Base-by-base conservation (phyloP, 2,329 filamentous ascomycete species). In the Sporothrix pseudoabietina region DNA sequence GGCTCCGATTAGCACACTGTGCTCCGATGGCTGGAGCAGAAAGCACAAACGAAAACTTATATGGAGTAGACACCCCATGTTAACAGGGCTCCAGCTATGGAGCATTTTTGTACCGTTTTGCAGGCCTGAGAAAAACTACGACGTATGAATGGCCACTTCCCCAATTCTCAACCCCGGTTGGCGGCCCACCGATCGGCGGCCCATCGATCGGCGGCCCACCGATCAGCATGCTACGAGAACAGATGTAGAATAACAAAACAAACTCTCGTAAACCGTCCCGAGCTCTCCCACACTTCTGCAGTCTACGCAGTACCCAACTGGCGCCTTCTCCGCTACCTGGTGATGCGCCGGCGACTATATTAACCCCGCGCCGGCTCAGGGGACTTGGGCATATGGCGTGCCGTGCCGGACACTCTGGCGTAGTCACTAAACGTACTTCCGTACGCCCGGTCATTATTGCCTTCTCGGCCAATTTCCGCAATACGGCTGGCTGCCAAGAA, bases 401-500 rank as follows among this genome's bases (percentile, higher is more conserved):
- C 26, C 26, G 26, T 2, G 26, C 2, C 26, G 26, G 26, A 26
- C 26, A 26, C 26, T 26, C 26, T 26, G 1, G 26, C 2, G 26
- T 26, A 26, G 26, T 1, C 26, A 26, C 26, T 26, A 26, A 26
- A n/a, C n/a, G n/a, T n/a, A n/a, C n/a, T n/a, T n/a, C n/a, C n/a
- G n/a, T n/a, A n/a, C n/a, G 52, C 8, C 52, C 26, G 52, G 52
- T 55, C n/a, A 55, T 55, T 55, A n/a, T n/a, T n/a, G 52, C 52
- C 52, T 55, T 55, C 6, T 55, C 52, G 3, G 52, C 52, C 52
- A 55, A 55, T n/a, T 55, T 55, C 8, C 52, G 57, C 30, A 61
- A 61, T 30, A 61, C 57, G 12, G 57, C 57, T 30, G 57, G 57
- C 19, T 61, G 35, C 57, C 57, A 30, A 61, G 39, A 30, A 61